Conservation (phyloP, 768 basidiomycete genomes). For the Boletus edulis region DNA sequence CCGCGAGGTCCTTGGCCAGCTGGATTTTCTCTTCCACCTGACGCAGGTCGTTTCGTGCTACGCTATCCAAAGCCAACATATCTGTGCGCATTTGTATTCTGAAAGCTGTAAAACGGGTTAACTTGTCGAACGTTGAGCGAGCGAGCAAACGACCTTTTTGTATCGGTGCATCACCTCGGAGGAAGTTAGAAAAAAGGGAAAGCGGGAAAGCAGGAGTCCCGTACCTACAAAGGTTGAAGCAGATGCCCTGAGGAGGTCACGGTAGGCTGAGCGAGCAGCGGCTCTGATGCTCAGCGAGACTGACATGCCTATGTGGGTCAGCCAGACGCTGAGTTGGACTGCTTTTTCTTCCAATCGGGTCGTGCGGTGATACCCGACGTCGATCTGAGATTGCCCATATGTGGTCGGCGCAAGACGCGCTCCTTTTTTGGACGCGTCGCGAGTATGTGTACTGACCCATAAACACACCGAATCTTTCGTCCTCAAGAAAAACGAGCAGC, state of each 20-base stretch:
- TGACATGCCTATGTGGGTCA: slow-evolving; percentile 33
- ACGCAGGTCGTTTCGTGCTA: slow-evolving; percentile 42
- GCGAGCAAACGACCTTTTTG: slow-evolving; percentile 39
- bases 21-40: slow-evolving; percentile 53
- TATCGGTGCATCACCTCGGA: slow-evolving; percentile 54
- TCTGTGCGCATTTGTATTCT: slow-evolving; percentile 64
- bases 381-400: slow-evolving; percentile 35
- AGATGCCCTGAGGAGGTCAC: slow-evolving; percentile 66
- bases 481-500: slow-evolving; percentile 28
- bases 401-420: slow-evolving; percentile 39
- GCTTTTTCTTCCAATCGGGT: slow-evolving; percentile 11
- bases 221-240: slow-evolving; percentile 63
- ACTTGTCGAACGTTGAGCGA: background rate
- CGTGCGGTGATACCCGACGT: slow-evolving; percentile 13
- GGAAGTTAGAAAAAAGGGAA: background rate
- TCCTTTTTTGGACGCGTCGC: slow-evolving; percentile 38
- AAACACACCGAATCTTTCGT: slow-evolving; percentile 31
- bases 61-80: slow-evolving; percentile 37
- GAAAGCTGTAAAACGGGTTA: slow-evolving; percentile 53
- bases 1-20: slow-evolving; percentile 69
- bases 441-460: slow-evolving; percentile 17
- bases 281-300: slow-evolving; percentile 57
- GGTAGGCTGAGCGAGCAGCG: slow-evolving; percentile 72
- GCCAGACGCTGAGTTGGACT: background rate
- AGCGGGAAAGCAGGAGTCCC: background rate